These are phyloP conservation scores for Venturia pyrina DNA, from an alignment of 2,329 filamentous ascomycete species.

Conservation along the genomic window DNA sequence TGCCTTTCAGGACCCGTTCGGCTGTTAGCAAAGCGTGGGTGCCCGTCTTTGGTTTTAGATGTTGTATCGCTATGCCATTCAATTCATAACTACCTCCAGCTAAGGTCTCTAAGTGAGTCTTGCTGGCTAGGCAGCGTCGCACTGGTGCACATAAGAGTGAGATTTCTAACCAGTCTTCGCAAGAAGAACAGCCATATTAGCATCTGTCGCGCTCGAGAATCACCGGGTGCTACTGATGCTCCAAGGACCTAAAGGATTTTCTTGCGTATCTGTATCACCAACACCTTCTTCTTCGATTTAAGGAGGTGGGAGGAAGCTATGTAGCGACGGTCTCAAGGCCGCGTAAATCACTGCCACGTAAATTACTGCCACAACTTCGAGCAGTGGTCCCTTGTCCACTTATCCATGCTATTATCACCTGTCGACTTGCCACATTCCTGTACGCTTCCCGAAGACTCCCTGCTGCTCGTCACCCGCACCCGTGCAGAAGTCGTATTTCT, in stretches of 20 bases:
- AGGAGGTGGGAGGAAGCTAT: constrained; percentile 6
- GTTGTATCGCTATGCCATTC: constrained; percentile 59
- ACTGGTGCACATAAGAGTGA: constrained; percentile 58
- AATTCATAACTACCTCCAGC: constrained; percentile 34
- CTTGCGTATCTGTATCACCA: constrained; percentile 20
- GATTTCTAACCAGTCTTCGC: constrained; percentile 48
- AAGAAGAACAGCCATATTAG: constrained; percentile 53
- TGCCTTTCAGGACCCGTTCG: constrained; percentile 48
- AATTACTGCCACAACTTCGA: constrained; percentile 57
- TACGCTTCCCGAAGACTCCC: too few species aligned
- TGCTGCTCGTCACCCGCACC: too few species aligned
- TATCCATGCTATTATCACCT: constrained; percentile 50
- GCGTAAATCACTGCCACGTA: constrained; percentile 61
- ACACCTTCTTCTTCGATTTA: constrained; percentile 16
- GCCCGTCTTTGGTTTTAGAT: constrained; percentile 64
- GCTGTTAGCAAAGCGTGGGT: constrained; percentile 62
- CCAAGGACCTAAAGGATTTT: constrained; percentile 45
- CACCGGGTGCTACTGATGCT: constrained; percentile 60
- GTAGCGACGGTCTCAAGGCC: constrained; percentile 52
- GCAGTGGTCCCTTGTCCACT: constrained; percentile 75
- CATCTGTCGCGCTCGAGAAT: constrained; percentile 59
- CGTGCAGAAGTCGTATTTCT: too few species aligned
- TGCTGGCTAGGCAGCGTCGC: constrained; percentile 21
- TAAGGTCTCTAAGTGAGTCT: constrained; percentile 13
- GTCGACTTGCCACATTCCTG: constrained; percentile 32